A percentile compares a stretch with the other conserved stretches of the same genome.
Conservation (phyloP, 768 basidiomycete genomes). For the Tubosaeta sp. region DNA sequence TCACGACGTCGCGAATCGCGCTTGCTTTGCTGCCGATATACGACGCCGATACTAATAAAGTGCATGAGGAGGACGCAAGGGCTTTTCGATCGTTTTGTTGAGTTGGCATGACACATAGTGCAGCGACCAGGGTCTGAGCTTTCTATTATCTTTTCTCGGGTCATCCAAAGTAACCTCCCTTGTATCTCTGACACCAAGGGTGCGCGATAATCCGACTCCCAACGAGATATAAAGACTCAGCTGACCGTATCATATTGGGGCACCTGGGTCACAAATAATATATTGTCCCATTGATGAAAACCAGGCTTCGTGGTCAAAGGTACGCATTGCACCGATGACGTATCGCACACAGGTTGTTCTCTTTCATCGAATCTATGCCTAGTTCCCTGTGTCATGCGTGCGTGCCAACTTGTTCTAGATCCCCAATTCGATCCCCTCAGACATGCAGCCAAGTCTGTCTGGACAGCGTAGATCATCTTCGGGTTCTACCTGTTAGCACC, state of each 20-base stretch:
- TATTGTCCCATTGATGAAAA: neutral
- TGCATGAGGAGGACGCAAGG: constrained; percentile 14
- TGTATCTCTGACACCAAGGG: neutral
- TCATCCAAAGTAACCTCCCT: neutral
- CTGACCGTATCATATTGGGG: neutral
- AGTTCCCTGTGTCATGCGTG: neutral
- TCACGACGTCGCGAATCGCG: constrained; percentile 4
- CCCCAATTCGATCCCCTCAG: constrained; percentile 6
- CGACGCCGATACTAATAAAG: neutral
- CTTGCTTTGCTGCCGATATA: neutral
- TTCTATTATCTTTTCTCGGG: neutral
- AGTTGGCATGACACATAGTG: neutral
- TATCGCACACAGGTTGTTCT: neutral
- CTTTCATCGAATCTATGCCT: neutral
- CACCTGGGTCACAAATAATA: neutral
- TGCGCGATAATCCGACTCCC: neutral
- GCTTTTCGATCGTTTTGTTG: neutral
- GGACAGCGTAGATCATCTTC: neutral
- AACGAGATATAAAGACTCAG: neutral
- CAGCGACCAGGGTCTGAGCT: neutral
- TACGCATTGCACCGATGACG: neutral
- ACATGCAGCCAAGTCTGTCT: constrained; percentile 4
- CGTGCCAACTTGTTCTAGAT: neutral
- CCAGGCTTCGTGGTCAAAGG: neutral
- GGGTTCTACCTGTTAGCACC: constrained; percentile 11